A percentile compares a stretch with the other conserved stretches of the same genome.
Evolutionary conservation across 108 stramenopile species (phyloP).

Genomic region (Nitzschia palea): DNA sequence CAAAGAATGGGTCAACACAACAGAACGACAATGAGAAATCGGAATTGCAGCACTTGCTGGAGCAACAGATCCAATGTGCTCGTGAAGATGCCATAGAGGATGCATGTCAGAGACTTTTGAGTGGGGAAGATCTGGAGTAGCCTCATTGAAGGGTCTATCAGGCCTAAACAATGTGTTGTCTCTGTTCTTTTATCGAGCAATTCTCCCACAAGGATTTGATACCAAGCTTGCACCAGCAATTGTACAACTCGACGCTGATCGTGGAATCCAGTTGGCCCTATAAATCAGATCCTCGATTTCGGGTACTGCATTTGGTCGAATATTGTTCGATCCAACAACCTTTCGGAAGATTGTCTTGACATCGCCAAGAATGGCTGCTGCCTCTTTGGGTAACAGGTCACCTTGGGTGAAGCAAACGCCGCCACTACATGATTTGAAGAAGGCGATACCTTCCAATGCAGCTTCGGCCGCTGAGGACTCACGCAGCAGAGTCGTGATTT

Average conservation of each 20-base stretch:
- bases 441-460: slow-evolving; percentile 23
- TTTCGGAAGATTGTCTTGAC: slow-evolving; percentile 52
- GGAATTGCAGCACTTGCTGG: no score
- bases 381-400: slow-evolving; percentile 64
- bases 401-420: slow-evolving; percentile 65
- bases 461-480: slow-evolving; percentile 31
- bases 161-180: no score
- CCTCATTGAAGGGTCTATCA: no score
- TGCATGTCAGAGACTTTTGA: no score
- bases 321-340: slow-evolving; percentile 11
- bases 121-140: no score
- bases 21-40: no score
- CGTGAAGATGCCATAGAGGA: no score
- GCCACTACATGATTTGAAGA: slow-evolving; percentile 42
- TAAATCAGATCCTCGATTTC: slow-evolving; percentile 56
- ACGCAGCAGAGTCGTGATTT: slow-evolving; percentile 25
- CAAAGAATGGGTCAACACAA: no score
- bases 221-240: slow-evolving; percentile 62
- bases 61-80: no score
- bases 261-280: slow-evolving; percentile 67
- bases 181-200: slow-evolving; percentile 48
- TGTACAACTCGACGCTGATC: slow-evolving; percentile 56
- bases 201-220: slow-evolving; percentile 71
- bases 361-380: slow-evolving; percentile 39
- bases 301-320: slow-evolving; percentile 35